These are phyloP conservation scores for Bolboschoenoplectus hybrid DNA, from an alignment of 202 grass and related monocot genomes.

Conservation along the genomic window DNA sequence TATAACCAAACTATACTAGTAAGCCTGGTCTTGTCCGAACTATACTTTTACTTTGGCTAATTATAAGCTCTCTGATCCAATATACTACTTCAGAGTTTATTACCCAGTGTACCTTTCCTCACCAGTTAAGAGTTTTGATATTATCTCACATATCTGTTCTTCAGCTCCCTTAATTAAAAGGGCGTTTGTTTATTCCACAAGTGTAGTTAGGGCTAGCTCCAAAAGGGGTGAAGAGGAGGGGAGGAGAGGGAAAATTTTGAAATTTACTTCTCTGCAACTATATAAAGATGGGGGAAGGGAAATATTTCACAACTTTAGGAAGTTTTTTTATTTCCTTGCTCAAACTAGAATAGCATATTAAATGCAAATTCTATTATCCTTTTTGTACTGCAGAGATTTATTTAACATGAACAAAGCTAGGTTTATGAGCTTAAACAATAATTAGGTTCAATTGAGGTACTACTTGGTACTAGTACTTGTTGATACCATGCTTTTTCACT, in stretches of 20 bases:
- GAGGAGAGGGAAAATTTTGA: neutral
- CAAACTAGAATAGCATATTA: neutral
- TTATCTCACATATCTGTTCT: neutral
- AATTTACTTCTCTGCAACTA: neutral
- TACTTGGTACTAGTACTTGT: neutral
- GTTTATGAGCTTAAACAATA: neutral
- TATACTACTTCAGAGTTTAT: neutral
- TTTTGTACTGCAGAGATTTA: neutral
- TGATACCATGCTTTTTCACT: neutral
- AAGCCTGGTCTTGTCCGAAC: neutral
- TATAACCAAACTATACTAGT: constrained; percentile 13
- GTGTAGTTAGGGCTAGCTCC: neutral
- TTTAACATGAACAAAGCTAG: constrained; percentile 15
- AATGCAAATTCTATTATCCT: neutral
- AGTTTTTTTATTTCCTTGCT: constrained; percentile 1
- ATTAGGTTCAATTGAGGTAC: neutral
- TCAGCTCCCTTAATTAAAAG: constrained; percentile 16
- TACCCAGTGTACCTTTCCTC: neutral
- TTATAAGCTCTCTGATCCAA: constrained; percentile 11
- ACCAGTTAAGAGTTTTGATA: neutral
- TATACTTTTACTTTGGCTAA: neutral
- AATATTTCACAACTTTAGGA: neutral
- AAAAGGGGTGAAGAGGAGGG: neutral
- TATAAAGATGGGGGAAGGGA: neutral
- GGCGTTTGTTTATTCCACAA: neutral